Evolutionary conservation across 2,329 filamentous ascomycete species (phyloP).

Genomic region (Bipolaris victoriae): DNA sequence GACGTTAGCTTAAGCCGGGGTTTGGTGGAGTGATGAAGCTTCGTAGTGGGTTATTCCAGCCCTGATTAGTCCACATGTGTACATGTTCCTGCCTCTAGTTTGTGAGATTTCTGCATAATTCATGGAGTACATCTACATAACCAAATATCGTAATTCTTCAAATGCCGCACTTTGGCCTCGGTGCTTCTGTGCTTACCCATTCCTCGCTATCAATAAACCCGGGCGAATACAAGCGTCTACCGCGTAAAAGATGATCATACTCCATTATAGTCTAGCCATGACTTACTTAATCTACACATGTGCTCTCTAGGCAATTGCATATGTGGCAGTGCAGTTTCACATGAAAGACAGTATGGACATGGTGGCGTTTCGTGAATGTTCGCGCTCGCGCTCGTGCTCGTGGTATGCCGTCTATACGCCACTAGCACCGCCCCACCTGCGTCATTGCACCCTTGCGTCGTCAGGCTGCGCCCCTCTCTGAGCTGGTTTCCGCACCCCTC

Average conservation of each 20-base stretch:
- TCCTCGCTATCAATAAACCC: neutral
- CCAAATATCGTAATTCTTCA: neutral
- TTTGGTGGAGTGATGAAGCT: slow-evolving; percentile 21
- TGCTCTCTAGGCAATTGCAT: neutral
- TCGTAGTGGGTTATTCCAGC: neutral
- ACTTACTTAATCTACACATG: too few relatives aligned
- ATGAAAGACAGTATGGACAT: slow-evolving; percentile 6
- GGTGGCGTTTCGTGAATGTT: slow-evolving; percentile 29
- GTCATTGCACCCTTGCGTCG: slow-evolving; percentile 23
- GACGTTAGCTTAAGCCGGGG: slow-evolving; percentile 37
- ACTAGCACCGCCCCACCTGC: slow-evolving; percentile 31
- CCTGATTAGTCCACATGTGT: neutral
- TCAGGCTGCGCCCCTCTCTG: slow-evolving; percentile 23
- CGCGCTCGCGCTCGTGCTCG: slow-evolving; percentile 10
- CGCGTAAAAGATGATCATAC: neutral
- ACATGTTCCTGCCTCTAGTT: neutral
- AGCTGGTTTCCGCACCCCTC: slow-evolving; percentile 20
- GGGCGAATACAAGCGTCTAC: neutral
- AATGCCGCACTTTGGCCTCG: neutral
- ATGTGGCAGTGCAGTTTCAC: slow-evolving; percentile 10
- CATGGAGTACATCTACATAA: neutral
- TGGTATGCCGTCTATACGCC: slow-evolving; percentile 17
- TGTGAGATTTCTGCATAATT: neutral
- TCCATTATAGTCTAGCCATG: neutral
- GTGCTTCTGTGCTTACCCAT: neutral